Base-by-base conservation (phyloP, 306 rosid species). In the Abrus precatorius region DNA sequence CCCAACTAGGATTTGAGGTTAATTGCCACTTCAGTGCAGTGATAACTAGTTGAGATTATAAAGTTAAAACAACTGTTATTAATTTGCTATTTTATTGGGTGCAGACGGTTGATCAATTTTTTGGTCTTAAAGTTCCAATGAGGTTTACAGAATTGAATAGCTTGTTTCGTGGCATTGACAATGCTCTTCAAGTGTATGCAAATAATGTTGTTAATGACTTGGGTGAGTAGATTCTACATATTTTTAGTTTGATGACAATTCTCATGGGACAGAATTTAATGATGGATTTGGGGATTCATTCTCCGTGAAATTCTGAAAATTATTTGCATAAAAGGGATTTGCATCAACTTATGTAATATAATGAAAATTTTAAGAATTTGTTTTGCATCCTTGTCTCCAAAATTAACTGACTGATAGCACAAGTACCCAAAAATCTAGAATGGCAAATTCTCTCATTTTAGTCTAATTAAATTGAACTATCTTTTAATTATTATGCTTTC, bases 71-170 rank as follows among this genome's bases (percentile, higher is more conserved):
- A 45, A 68, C 29, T 45, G 0, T 75, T 48, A 47, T 33, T 62
- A 40, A 33, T 79, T 79, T 63, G 13, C 77, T 45, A 67, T 80
- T 53, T 72, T 75, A 69, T 70, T 78, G 69, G 40, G 33, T 87
- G 94, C 97, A 95, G 99, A 93, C 98, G 0, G 94, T 93, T 63
- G 99, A 95, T 85, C 99, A 95, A 69, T 95, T 95, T 86, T 95
- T 95, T 53, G 91, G 86, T 75, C 93, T 91, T 54, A 94, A 95
- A 86, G 99, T 95, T 82, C 99, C 99, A 55, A 95, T 95, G 99
- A 86, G 99, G 85, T 75, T 91, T 83, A 77, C 98, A 72, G 99
- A 95, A 82, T 76, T 95, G 86, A 93, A 79, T 85, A 77, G 97
- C 85, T 81, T 95, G 89, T 90, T 91, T 81, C 97, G 99, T 34